These are phyloP conservation scores for Pseudonitzschia multiseries DNA, from an alignment of 108 stramenopile genomes.

Conservation along the genomic window DNA sequence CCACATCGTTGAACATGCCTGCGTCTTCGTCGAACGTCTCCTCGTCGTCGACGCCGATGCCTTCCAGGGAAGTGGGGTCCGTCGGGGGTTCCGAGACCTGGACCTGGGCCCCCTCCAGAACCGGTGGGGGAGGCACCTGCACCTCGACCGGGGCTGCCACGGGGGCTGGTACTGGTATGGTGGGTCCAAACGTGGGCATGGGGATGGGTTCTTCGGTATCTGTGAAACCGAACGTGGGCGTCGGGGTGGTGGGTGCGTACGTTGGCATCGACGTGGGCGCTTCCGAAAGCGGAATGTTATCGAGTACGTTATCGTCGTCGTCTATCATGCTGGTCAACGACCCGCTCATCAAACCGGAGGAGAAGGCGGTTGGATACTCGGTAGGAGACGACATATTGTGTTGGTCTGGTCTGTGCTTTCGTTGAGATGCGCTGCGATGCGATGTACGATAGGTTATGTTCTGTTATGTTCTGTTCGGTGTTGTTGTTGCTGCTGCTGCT, in stretches of 20 bases:
- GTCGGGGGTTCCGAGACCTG: not conserved
- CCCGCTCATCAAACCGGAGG: not conserved
- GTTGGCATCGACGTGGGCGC: not conserved
- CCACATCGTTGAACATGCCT: no score
- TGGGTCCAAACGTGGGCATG: no score
- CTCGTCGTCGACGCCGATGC: not conserved
- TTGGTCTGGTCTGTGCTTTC: not conserved
- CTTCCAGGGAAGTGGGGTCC: not conserved
- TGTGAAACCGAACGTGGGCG: no score
- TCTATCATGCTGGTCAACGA: not conserved
- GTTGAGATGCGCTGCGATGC: no score
- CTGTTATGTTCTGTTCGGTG: no score
- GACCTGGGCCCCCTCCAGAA: not conserved
- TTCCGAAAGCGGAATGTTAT: not conserved
- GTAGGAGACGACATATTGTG: not conserved
- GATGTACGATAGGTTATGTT: no score
- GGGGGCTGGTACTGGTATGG: no score
- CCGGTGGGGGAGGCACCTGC: not conserved
- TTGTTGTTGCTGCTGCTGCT: no score
- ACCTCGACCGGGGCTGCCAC: not conserved
- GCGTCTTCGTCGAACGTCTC: no score
- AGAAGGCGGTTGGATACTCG: not conserved
- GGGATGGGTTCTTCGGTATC: no score
- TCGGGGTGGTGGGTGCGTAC: no score
- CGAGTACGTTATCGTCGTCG: not conserved